A percentile compares a stretch with the other conserved stretches of the same genome.
Conservation (phyloP, 192 early-diverging fungal species). For the Coemansia sp. region DNA sequence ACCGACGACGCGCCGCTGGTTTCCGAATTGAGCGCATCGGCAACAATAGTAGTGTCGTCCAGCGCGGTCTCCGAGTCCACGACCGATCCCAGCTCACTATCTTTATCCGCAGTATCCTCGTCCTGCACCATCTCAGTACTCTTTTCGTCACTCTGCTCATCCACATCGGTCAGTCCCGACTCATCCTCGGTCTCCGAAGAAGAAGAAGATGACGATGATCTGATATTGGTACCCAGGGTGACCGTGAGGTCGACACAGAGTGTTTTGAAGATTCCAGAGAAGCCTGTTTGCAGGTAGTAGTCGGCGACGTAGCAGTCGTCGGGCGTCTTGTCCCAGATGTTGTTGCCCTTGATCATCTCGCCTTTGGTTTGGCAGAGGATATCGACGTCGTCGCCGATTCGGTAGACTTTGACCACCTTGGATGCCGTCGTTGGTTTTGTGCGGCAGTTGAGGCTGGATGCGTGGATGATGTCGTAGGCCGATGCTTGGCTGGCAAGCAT, state of each 20-base stretch:
- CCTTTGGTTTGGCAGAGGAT: slow-evolving; percentile 44
- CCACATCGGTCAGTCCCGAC: too few relatives aligned
- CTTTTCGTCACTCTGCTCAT: too few relatives aligned
- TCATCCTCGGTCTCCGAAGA: too few relatives aligned
- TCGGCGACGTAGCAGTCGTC: slow-evolving; percentile 52
- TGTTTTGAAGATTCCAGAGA: slow-evolving; percentile 19
- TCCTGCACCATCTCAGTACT: too few relatives aligned
- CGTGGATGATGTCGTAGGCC: slow-evolving; percentile 33
- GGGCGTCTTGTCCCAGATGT: slow-evolving; percentile 46
- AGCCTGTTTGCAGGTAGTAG: slow-evolving; percentile 45
- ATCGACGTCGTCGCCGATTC: slow-evolving; percentile 36
- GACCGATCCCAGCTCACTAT: too few relatives aligned
- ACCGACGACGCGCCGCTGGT: too few relatives aligned
- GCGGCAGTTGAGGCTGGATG: slow-evolving; percentile 49
- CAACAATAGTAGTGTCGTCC: too few relatives aligned
- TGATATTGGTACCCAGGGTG: background rate
- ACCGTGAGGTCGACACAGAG: slow-evolving; percentile 7
- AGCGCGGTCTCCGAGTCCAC: too few relatives aligned
- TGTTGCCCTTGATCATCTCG: slow-evolving; percentile 21
- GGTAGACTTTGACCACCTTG: slow-evolving; percentile 32
- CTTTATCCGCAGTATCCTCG: too few relatives aligned
- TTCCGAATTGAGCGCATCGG: too few relatives aligned
- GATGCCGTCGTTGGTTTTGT: slow-evolving; percentile 25
- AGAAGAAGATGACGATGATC: too few relatives aligned
- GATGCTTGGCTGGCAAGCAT: slow-evolving; percentile 17